A percentile compares a stretch with the other conserved stretches of the same genome.
phyloP scores from a whole-genome alignment of 179 eudicot genomes.

The Spergularia azorica region DNA sequence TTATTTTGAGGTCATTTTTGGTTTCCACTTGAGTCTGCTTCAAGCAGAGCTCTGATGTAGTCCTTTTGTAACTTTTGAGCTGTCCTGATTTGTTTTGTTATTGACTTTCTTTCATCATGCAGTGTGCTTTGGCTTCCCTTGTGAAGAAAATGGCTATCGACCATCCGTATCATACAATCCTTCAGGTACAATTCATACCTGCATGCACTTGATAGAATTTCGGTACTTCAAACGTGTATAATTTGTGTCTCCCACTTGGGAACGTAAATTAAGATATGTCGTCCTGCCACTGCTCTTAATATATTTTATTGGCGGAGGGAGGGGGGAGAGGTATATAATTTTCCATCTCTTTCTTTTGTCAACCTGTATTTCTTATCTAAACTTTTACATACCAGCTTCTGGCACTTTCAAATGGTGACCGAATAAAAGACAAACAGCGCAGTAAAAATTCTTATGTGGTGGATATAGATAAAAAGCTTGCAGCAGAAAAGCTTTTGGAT shows the following conservation, averaged over 20 bases:
- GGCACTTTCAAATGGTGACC: conserved; percentile 96
- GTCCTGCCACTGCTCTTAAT: background rate
- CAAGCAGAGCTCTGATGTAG: too few relatives aligned
- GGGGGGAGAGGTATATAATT: background rate
- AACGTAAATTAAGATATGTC: background rate
- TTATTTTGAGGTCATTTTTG: background rate
- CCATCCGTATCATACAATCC: conserved; percentile 96
- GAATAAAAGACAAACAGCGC: conserved; percentile 97
- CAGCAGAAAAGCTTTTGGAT: conserved; percentile 82
- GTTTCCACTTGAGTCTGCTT: too few relatives aligned
- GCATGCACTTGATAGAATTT: conserved; percentile 4
- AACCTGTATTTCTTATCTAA: background rate
- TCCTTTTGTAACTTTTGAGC: too few relatives aligned
- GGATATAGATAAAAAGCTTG: conserved; percentile 89
- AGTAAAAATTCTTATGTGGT: conserved; percentile 98
- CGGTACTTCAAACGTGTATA: background rate
- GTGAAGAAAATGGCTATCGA: conserved; percentile 96
- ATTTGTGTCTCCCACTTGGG: background rate
- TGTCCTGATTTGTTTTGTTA: background rate
- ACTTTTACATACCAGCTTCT: conserved; percentile 52
- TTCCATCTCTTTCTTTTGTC: background rate
- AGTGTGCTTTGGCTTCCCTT: conserved; percentile 94
- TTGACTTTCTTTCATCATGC: conserved; percentile 37
- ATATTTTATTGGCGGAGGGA: background rate
- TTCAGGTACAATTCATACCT: conserved; percentile 58